phyloP scores from a whole-genome alignment of 768 basidiomycete genomes.

The Candolleomyces aberdarensis region DNA sequence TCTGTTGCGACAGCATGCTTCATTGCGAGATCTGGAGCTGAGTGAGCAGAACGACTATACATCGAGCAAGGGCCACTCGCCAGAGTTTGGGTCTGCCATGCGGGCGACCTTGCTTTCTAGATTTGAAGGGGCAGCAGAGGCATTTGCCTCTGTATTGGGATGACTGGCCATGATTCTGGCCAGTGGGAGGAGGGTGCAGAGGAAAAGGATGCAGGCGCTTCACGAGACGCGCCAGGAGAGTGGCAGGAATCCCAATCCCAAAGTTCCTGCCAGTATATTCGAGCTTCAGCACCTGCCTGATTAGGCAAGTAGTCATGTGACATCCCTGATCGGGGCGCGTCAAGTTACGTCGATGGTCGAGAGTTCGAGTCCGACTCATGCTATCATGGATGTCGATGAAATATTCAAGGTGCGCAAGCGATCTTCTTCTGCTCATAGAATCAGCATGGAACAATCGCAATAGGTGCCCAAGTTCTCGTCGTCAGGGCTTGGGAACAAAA shows the following conservation, averaged over 20 bases:
- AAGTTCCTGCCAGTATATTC: background rate
- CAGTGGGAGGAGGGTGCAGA: background rate
- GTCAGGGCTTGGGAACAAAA: conserved; percentile 56
- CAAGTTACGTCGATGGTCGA: background rate
- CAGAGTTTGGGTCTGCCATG: conserved; percentile 73
- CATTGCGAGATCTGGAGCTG: conserved; percentile 58
- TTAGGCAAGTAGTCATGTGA: conserved; percentile 11
- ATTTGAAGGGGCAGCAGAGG: conserved; percentile 43
- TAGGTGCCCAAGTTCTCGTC: conserved; percentile 68
- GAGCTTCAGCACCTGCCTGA: conserved; percentile 4
- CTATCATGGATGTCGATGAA: conserved; percentile 46
- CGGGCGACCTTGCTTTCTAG: conserved; percentile 69
- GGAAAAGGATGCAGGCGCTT: background rate
- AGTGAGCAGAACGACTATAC: background rate
- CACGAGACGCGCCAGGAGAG: background rate
- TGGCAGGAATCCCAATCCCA: background rate
- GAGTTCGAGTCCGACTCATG: no score
- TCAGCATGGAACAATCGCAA: background rate
- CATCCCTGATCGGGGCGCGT: background rate
- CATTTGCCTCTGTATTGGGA: conserved; percentile 13
- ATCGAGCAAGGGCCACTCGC: conserved; percentile 29
- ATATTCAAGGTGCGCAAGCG: conserved; percentile 42
- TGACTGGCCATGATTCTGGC: conserved; percentile 5
- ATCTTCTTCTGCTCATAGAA: background rate
- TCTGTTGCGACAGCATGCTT: conserved; percentile 72